Evolutionary conservation across 75 land plant genomes (phyloP), one percentile per base, ranked within the genome.

Genomic region (Cryptomeria japonica): DNA sequence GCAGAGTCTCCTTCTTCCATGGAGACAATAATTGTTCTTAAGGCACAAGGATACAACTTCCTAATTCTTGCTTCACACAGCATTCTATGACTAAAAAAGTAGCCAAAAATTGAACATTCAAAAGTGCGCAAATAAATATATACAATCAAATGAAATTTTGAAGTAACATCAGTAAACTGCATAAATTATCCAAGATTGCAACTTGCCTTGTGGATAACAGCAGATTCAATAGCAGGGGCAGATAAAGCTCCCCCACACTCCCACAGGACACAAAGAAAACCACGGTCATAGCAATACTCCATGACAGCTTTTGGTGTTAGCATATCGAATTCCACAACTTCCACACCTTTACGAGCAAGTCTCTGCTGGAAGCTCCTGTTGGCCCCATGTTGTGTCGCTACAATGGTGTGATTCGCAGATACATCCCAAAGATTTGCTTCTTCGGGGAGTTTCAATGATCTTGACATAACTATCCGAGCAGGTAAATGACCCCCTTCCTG

Each of bases 281-380:
- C 99, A 68, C 99, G 96, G 64, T 94, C 94, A 89, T 96, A 93
- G 87, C 96, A 98, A 88, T 98, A 97, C 80, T 95, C 96, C 96
- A 97, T 95, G 36, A 98, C 96, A 85, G 93, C 99, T 87, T 91
- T 92, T 44, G 99, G 96, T 41, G 96, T 98, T 64, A 98, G 78
- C 68, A 95, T 93, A 42, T 98, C 99, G 85, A 98, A 98, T 86
- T 98, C 99, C n/a, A 98, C 95, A 34, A 98, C 96, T 90, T 98
- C 99, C 61, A 98, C 99, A 87, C 99, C 99, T 88, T 94, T 94
- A 3, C 88, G 89, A 15, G 94, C 92, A 87, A 98, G 95, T 41
- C 86, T 61, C 58, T 91, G 89, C 89, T 98, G 99, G 82, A 98
- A 94, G 84, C 92, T 94, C 88, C 88, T 95, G 32, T 95, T 91